Base-by-base conservation (phyloP, 768 basidiomycete species). In the Arthromyces matolae region DNA sequence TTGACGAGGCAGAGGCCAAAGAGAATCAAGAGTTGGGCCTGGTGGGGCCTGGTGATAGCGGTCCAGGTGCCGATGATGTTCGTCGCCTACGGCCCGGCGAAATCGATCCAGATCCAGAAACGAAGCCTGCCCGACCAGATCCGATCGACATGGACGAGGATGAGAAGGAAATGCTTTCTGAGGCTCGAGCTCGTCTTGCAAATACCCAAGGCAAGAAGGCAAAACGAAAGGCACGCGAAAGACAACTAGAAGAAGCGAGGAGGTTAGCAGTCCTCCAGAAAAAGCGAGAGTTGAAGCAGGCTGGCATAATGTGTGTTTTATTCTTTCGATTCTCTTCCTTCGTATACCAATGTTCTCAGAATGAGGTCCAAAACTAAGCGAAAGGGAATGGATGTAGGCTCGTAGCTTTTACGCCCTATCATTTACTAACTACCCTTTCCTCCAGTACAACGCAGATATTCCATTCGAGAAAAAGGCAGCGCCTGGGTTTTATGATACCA, bases 81-180 rank as follows among this genome's bases (percentile, higher is more conserved):
- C 77, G 95, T 45, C 78, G 83, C 51, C 71, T 99, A 52, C 77
- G 93, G 41, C 93, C 96, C 7, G 96, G 96, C 35, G 96, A 98
- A 70, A 95, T 99, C 50, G 96, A 99, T 66, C 94, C 95, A 5
- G 94, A 99, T 70, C 96, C 96, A 12, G 96, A 99, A 69, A 96
- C 94, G 8, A 94, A 97, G 62, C 93, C 96, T 39, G 96, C 96
- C 9, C 81, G 96, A 22, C 96, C 96, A 5, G 96, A 99, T 71
- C 96, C 96, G 5, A 97, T 98, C 57, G 96, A 99, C 70, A 99
- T 99, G 96, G 96, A 99, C 63, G 96, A 99, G 70, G 96, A 98
- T 62, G 94, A 98, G 69, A 98, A 98, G 83, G 96, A 98, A 67
- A 98, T 99, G 96, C 71, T 99, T 60, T 98, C 96, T 1, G 96